Base-by-base conservation (phyloP, 2,329 filamentous ascomycete species). In the Sphaerulina vaccinii region DNA sequence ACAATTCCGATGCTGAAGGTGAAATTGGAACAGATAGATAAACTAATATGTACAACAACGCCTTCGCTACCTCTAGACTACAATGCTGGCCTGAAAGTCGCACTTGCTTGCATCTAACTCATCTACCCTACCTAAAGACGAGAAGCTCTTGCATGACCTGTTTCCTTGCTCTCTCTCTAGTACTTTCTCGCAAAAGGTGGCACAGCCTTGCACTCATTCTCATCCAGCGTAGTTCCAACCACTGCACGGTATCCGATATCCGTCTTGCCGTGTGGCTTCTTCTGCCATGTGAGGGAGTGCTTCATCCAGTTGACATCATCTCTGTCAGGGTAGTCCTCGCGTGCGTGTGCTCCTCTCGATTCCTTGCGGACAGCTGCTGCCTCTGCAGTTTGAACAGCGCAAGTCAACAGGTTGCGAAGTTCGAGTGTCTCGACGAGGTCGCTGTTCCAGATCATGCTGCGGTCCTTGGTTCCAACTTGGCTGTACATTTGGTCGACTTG, bases 391-490 rank as follows among this genome's bases (percentile, higher is more conserved):
- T 99, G 93, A 41, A 87, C 83, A 64, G 91, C 92, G 84, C 93
- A 97, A 68, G 93, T 97, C 70, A 99, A 78, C 68, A 99, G 75
- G 75, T 99, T 99, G 69, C 91, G 83, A 68, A 97, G 80, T 77
- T 99, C 93, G 51, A 99, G 84, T 6, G 92, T 95, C 81, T 97
- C 92, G 57, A 96, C 90, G 33, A 97, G 83, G 69, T 97, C 92
- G 19, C 88, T 90, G 84, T 97, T 97, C 92, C 92, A 97, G 79
- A 97, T 97, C 92, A 97, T 96, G 81, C 89, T 95, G 74, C 93
- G 88, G 75, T 97, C 92, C 83, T 96, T 95, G 77, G 89, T 96
- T 68, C 90, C 89, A 64, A 97, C 86, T 68, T 96, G 80, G 65
- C 79, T 75, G 76, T 87, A 97, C 66, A 79, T 81, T 65, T 81